Evolutionary conservation across 192 early-diverging fungal species (phyloP), one percentile per base, ranked within the genome.

Genomic region (Podila clonocystis): DNA sequence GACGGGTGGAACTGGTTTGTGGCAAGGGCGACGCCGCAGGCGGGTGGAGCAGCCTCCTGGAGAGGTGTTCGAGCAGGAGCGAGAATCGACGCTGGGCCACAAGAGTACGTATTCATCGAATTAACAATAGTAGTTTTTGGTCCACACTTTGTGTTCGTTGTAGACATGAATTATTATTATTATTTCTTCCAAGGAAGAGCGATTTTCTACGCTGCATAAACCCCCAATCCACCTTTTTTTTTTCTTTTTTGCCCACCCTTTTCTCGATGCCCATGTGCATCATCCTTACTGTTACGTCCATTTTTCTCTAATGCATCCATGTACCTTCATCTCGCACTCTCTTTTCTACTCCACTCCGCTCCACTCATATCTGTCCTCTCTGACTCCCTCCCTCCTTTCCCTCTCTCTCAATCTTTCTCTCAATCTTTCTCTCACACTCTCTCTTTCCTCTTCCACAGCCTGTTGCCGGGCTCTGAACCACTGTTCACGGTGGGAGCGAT

Each of bases 401-500:
- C 34, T 36, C 9, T 11, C 34, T 36, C 34, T 36, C 34, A 0
- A 8, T 55, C 50, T n/a, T n/a, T n/a, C n/a, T n/a, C n/a, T n/a
- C n/a, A n/a, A n/a, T n/a, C n/a, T n/a, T n/a, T n/a, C n/a, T n/a
- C n/a, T 58, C 3, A 2, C 55, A 59, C 36, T 48, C 31, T 49
- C 33, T 17, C 24, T 13, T 45, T 45, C 36, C 12, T 1, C 29
- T 17, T 41, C n/a, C 38, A 13, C 68, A 72, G 70, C 50, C 36
- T 45, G 52, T 60, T 65, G 20, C 33, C 30, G 77, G 77, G 77
- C 77, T 80, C 74, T 64, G 77, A 72, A 50, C 67, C 62, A 22
- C 62, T 80, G 2, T 65, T 72, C 70, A 80, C 77, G 3, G 71
- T 69, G 26, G 77, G 77, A 63, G 71, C 70, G 3, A 80, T 80